phyloP scores from a whole-genome alignment of 371 early-diverging fungal species.

The Rhizopus microsporus region DNA sequence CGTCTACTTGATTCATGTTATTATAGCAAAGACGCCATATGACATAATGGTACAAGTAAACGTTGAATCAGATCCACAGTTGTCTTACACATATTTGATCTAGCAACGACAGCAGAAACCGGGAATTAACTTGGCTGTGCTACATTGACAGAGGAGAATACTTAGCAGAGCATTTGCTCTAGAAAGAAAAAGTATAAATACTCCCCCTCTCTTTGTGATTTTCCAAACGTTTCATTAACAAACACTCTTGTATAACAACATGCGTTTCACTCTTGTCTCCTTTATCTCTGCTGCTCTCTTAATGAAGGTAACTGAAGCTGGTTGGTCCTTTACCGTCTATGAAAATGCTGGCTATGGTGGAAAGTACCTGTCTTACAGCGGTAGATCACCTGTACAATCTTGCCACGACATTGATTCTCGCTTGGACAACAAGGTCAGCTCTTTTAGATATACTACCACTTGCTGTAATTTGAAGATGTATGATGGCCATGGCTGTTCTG shows the following conservation, averaged over 20 bases:
- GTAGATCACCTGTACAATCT: background rate
- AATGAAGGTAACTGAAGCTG: background rate
- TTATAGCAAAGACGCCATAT: too few relatives aligned
- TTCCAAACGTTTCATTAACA: too few relatives aligned
- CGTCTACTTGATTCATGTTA: too few relatives aligned
- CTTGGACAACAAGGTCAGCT: conserved; percentile 1
- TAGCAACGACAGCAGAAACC: too few relatives aligned
- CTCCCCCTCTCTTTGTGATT: too few relatives aligned
- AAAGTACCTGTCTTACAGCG: background rate
- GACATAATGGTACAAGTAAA: too few relatives aligned
- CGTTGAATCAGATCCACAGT: too few relatives aligned
- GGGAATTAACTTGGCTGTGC: too few relatives aligned
- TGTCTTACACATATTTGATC: too few relatives aligned
- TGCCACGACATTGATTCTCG: background rate
- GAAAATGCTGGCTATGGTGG: conserved; percentile 5
- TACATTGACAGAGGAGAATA: too few relatives aligned
- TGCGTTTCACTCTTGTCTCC: background rate
- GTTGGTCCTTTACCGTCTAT: background rate
- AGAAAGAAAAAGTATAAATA: too few relatives aligned
- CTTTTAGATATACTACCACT: background rate
- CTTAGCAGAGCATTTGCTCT: too few relatives aligned
- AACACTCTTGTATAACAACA: background rate
- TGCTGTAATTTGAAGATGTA: background rate
- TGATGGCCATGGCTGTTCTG: conserved; percentile 1
- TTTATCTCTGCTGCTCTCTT: background rate